phyloP scores from a whole-genome alignment of 2,329 filamentous ascomycete species.

The Ilyonectria robusta region DNA sequence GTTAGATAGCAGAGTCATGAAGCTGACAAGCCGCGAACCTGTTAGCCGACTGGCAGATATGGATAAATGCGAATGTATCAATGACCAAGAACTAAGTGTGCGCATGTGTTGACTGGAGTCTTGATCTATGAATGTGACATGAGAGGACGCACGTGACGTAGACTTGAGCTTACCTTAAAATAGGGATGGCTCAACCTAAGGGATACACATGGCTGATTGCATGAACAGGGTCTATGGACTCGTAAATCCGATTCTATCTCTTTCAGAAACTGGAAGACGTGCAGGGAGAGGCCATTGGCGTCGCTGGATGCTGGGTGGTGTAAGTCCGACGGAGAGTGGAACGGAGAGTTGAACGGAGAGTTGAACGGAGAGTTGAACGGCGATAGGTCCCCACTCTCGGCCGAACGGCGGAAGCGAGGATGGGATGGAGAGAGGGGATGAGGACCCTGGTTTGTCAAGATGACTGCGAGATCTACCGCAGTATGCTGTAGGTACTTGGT shows the following conservation, averaged over 20 bases:
- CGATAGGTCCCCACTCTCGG: slow-evolving; percentile 37
- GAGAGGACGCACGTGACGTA: background rate
- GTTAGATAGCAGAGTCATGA: slow-evolving; percentile 33
- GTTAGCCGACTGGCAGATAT: slow-evolving; percentile 27
- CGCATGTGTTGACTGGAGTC: background rate
- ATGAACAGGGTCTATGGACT: background rate
- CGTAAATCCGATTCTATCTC: background rate
- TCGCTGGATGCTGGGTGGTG: background rate
- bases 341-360: slow-evolving; percentile 23
- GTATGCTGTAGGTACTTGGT: background rate
- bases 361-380: slow-evolving; percentile 21
- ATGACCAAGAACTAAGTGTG: background rate
- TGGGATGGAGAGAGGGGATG: background rate
- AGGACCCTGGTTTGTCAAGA: slow-evolving; percentile 4
- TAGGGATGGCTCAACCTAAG: background rate
- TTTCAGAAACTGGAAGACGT: background rate
- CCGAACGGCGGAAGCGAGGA: slow-evolving; percentile 36
- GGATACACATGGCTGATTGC: too few species aligned
- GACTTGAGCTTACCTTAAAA: background rate
- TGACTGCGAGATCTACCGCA: slow-evolving; percentile 1
- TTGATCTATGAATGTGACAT: background rate
- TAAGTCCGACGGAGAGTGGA: slow-evolving; percentile 27
- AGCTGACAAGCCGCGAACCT: slow-evolving; percentile 26
- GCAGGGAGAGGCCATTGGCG: slow-evolving; percentile 1
- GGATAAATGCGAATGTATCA: slow-evolving; percentile 37